phyloP scores from a whole-genome alignment of 148 eudicot species.

The Rhododendron simsii region DNA sequence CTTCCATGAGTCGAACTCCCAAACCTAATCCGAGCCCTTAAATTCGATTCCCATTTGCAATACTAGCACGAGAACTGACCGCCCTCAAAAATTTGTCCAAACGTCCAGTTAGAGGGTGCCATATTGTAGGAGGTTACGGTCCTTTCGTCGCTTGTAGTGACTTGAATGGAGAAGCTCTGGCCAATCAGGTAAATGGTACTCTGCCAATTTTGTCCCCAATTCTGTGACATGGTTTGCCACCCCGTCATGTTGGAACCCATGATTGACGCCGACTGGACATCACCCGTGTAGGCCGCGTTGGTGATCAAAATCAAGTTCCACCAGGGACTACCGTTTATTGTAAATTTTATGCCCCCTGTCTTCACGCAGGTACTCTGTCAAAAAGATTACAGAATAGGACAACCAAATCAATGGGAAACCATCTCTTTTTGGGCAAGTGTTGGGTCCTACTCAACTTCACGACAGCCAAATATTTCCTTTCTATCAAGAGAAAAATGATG shows the following conservation, averaged over 20 bases:
- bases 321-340: conserved; percentile 27
- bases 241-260: conserved; percentile 22
- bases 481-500: background rate
- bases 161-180: conserved; percentile 21
- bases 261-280: conserved; percentile 24
- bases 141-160: conserved; percentile 30
- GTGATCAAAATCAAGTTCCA: conserved; percentile 32
- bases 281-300: conserved; percentile 31
- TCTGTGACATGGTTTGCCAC: conserved; percentile 29
- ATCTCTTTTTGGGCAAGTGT: background rate
- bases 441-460: background rate
- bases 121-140: conserved; percentile 24
- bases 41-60: background rate
- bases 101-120: conserved; percentile 26
- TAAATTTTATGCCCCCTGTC: conserved; percentile 33
- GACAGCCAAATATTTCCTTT: no score
- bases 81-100: conserved; percentile 33
- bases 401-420: background rate
- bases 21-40: background rate
- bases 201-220: conserved; percentile 37
- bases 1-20: background rate
- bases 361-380: conserved; percentile 27
- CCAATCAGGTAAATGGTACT: conserved; percentile 22
- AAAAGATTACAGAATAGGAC: background rate
- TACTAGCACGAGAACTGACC: conserved; percentile 6